A percentile compares a stretch with the other conserved stretches of the same genome.
phyloP scores from a whole-genome alignment of 106 monocot species.

The Iris macrosiphon region DNA sequence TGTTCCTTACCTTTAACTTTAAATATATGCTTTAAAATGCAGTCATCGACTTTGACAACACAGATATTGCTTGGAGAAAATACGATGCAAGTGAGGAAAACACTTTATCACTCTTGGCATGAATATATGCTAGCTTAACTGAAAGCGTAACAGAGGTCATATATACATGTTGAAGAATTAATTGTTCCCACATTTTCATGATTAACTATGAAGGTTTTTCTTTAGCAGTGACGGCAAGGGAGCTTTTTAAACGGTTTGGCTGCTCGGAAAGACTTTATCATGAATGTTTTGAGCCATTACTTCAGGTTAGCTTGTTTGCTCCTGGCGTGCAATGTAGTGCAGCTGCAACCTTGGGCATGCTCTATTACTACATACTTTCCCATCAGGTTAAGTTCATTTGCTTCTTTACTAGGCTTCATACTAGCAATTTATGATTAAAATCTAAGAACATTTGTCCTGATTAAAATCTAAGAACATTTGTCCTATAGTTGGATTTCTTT shows the following conservation, averaged over 20 bases:
- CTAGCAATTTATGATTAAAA: neutral
- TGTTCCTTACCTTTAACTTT: neutral
- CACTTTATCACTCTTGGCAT: constrained; percentile 5
- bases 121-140: constrained; percentile 1
- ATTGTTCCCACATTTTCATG: neutral
- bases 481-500: too few relatives aligned
- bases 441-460: too few relatives aligned
- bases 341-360: constrained; percentile 60
- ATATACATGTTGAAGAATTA: too few relatives aligned
- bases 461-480: too few relatives aligned
- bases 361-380: constrained; percentile 54
- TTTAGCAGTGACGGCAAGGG: constrained; percentile 68
- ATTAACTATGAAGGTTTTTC: constrained; percentile 21
- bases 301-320: constrained; percentile 67
- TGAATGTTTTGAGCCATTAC: constrained; percentile 41
- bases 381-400: constrained; percentile 45
- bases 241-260: constrained; percentile 57
- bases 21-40: constrained; percentile 21
- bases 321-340: constrained; percentile 71
- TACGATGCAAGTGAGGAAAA: constrained; percentile 75
- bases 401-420: too few relatives aligned
- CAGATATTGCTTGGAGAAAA: constrained; percentile 68
- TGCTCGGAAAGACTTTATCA: constrained; percentile 60
- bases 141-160: constrained; percentile 12
- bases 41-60: constrained; percentile 79